Percentiles rank a stretch among this genome's conserved stretches.
Evolutionary conservation across 352 stramenopile genomes (phyloP).

Genomic region (Globisporangium cystogenes): DNA sequence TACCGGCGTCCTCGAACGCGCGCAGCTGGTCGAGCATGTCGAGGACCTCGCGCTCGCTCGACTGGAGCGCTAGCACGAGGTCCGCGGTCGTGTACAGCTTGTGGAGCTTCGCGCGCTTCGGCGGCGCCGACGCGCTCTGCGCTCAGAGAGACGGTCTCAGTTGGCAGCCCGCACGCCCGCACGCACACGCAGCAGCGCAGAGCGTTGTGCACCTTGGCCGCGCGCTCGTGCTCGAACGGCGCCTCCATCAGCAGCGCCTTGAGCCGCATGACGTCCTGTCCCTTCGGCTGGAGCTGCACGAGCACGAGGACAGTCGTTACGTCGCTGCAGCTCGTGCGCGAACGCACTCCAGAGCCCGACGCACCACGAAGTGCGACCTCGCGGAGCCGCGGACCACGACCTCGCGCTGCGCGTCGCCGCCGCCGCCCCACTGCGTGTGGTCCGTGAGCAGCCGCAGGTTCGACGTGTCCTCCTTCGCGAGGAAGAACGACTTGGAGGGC

Average conservation of each 20-base stretch:
- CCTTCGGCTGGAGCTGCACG: slow-evolving; percentile 57
- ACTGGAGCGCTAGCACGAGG: slow-evolving; percentile 53
- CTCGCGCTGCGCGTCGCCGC: slow-evolving; percentile 7
- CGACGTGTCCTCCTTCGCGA: slow-evolving; percentile 79
- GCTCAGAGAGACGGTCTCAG: too few relatives aligned
- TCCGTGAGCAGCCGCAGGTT: slow-evolving; percentile 71
- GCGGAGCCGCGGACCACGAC: slow-evolving; percentile 54
- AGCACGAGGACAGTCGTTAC: not conserved
- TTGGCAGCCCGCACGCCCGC: too few relatives aligned
- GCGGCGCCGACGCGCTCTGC: slow-evolving; percentile 5
- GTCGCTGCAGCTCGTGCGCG: too few relatives aligned
- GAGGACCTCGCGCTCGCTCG: slow-evolving; percentile 58
- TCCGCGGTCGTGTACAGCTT: slow-evolving; percentile 58
- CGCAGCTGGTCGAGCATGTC: slow-evolving; percentile 52
- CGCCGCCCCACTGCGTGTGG: slow-evolving; percentile 40
- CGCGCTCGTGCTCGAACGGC: slow-evolving; percentile 38
- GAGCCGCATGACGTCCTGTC: slow-evolving; percentile 45
- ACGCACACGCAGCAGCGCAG: too few relatives aligned
- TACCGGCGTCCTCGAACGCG: slow-evolving; percentile 66
- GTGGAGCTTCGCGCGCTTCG: slow-evolving; percentile 44
- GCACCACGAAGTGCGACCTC: slow-evolving; percentile 64
- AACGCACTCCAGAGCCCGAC: too few relatives aligned
- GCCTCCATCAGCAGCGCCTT: slow-evolving; percentile 58
- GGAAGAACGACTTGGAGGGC: slow-evolving; percentile 54
- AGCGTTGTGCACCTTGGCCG: slow-evolving; percentile 7